phyloP scores from a whole-genome alignment of 345 rosid species.

The Hibiscus trionum region DNA sequence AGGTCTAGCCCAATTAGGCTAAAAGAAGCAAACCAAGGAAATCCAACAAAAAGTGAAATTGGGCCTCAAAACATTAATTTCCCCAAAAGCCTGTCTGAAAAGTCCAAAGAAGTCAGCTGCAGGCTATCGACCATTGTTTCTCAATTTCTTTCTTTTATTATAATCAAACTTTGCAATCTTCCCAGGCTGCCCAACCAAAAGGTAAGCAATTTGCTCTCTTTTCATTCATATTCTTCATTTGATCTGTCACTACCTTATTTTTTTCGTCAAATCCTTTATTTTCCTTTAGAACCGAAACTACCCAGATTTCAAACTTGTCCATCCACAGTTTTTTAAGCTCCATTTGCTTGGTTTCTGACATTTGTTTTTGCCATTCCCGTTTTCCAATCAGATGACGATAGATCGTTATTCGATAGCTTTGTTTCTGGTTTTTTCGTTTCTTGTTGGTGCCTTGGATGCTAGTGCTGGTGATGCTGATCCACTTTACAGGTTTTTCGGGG shows the following conservation, averaged over 20 bases:
- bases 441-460: conserved; percentile 22
- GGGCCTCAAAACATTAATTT: background rate
- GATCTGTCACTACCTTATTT: background rate
- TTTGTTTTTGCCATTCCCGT: background rate
- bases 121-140: background rate
- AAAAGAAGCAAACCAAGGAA: background rate
- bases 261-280: background rate
- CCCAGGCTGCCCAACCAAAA: background rate
- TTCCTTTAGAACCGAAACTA: background rate
- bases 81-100: background rate
- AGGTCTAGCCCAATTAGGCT: background rate
- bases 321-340: background rate
- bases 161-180: background rate
- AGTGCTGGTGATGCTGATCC: conserved; percentile 77
- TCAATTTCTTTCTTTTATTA: background rate
- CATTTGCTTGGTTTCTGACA: background rate
- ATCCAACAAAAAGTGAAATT: background rate
- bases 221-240: background rate
- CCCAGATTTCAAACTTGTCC: background rate
- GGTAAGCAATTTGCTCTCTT: background rate
- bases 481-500: conserved; percentile 38
- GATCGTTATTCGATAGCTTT: background rate
- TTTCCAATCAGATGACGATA: background rate
- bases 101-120: background rate
- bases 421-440: background rate